Base-by-base conservation (phyloP, 129 eudicot species). In the Lactuca saligna region DNA sequence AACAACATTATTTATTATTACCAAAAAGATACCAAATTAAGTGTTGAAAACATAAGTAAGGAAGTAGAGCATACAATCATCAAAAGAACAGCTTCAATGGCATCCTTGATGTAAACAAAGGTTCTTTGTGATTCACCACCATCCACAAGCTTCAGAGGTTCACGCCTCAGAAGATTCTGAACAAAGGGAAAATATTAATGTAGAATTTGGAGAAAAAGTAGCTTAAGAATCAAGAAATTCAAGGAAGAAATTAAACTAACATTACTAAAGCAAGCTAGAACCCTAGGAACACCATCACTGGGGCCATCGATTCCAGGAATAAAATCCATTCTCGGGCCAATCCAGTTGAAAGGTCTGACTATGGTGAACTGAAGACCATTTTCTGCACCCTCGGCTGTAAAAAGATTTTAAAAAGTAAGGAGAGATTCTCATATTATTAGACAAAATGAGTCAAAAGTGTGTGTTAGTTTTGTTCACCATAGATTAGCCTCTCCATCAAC, bases 241-340 rank as follows among this genome's bases (percentile, higher is more conserved):
- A 69, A 20, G 44, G 34, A 0, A 33, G 42, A 55, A 66, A 17
- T 50, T 57, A n/a, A 65, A 68, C 91, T 72, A 57, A 92, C 98
- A 83, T 92, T 89, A 74, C 96, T 92, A 75, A 92, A 92, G 88
- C 98, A 92, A 2, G 98, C 98, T 39, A 92, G 73, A 77, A 92
- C 98, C 75, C 98, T 86, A 32, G 98, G 98, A 73, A 92, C 98
- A 55, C 96, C 98, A 69, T 92, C 96, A 62, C 95, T 92, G 35
- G 98, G 98, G 51, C 98, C 98, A 83, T 92, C 98, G 68, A 92
- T 86, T 17, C 98, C 98, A 0, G 98, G 98, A 11, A 92, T 92
- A 80, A 92, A 92, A 79, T 92, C 96, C 98, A 92, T 93, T 78
- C 99, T 89, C 6, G 97, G 99, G 66, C 99, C 98, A 78, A 93